phyloP scores from a whole-genome alignment of 2,329 filamentous ascomycete species.

The Botryotinia convoluta region DNA sequence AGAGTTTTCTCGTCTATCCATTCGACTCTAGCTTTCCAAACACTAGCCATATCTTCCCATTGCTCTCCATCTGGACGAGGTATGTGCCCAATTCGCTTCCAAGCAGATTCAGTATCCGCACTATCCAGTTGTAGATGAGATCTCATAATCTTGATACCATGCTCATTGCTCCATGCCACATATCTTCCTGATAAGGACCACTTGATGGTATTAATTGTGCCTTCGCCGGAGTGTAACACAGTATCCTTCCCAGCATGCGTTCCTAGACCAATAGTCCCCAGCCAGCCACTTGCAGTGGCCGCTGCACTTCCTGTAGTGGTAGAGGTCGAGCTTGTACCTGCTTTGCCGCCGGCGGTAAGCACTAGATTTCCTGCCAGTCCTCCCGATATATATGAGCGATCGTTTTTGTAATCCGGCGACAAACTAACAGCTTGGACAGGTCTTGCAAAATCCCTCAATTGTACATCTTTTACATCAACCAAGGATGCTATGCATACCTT shows the following conservation, averaged over 20 bases:
- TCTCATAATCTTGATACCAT: constrained; percentile 97
- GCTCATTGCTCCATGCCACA: constrained; percentile 93
- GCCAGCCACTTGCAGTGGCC: constrained; percentile 83
- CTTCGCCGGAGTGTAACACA: constrained; percentile 87
- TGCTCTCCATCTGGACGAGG: constrained; percentile 81
- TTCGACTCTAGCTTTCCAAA: constrained; percentile 89
- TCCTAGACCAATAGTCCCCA: constrained; percentile 82
- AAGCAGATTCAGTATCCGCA: constrained; percentile 75
- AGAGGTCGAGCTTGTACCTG: constrained; percentile 76
- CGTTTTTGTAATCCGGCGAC: constrained; percentile 91
- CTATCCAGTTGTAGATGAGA: constrained; percentile 78
- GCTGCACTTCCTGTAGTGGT: constrained; percentile 82
- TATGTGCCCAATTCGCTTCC: constrained; percentile 92
- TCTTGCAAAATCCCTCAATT: constrained; percentile 87
- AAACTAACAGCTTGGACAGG: constrained; percentile 89
- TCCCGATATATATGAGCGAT: constrained; percentile 86
- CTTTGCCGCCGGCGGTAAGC: constrained; percentile 75
- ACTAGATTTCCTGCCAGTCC: constrained; percentile 85
- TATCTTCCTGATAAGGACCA: constrained; percentile 94
- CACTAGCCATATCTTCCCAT: constrained; percentile 95
- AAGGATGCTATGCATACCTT: constrained; percentile 91
- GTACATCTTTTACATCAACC: constrained; percentile 83
- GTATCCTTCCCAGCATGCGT: constrained; percentile 78
- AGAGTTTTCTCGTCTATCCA: constrained; percentile 87
- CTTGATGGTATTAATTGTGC: constrained; percentile 84